A percentile compares a stretch with the other conserved stretches of the same genome.
phyloP scores from a whole-genome alignment of 2,329 filamentous ascomycete species.

The Stromatinia cepivora region DNA sequence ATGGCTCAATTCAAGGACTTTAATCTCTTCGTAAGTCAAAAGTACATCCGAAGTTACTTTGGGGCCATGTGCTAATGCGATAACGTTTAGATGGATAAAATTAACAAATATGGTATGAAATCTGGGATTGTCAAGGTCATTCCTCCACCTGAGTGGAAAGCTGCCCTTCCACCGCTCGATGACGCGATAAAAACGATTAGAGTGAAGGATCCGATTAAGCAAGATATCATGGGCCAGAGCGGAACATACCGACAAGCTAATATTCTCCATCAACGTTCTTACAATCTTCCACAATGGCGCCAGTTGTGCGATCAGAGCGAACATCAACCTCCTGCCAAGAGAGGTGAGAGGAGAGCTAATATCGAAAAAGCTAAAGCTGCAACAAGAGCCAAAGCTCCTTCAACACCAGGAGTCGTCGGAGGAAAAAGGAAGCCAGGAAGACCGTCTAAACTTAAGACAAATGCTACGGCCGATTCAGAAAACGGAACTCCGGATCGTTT shows the following conservation, averaged over 20 bases:
- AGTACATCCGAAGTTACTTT: background rate
- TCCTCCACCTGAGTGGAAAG: conserved; percentile 89
- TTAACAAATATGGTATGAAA: conserved; percentile 95
- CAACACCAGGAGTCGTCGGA: conserved; percentile 26
- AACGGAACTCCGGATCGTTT: conserved; percentile 50
- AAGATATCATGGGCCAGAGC: conserved; percentile 94
- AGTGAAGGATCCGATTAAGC: conserved; percentile 95
- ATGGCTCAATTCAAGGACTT: conserved; percentile 96
- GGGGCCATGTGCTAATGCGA: conserved; percentile 28
- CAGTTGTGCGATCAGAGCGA: conserved; percentile 90
- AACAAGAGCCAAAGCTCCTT: conserved; percentile 37
- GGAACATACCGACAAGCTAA: conserved; percentile 97
- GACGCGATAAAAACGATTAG: conserved; percentile 87
- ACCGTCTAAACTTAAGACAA: conserved; percentile 33
- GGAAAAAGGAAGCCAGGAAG: conserved; percentile 32
- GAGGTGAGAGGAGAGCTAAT: conserved; percentile 72
- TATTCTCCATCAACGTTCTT: conserved; percentile 91
- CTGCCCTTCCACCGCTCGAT: conserved; percentile 73
- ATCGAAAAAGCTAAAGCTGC: conserved; percentile 37
- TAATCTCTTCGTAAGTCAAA: conserved; percentile 72
- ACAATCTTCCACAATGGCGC: conserved; percentile 96
- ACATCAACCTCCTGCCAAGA: conserved; percentile 88
- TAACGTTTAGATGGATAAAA: conserved; percentile 62
- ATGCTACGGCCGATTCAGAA: conserved; percentile 28
- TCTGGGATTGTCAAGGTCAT: conserved; percentile 96